Evolutionary conservation across 495 filamentous ascomycete genomes (phyloP), one percentile per base, ranked within the genome.

Genomic region (Penicillium bialowiezense): DNA sequence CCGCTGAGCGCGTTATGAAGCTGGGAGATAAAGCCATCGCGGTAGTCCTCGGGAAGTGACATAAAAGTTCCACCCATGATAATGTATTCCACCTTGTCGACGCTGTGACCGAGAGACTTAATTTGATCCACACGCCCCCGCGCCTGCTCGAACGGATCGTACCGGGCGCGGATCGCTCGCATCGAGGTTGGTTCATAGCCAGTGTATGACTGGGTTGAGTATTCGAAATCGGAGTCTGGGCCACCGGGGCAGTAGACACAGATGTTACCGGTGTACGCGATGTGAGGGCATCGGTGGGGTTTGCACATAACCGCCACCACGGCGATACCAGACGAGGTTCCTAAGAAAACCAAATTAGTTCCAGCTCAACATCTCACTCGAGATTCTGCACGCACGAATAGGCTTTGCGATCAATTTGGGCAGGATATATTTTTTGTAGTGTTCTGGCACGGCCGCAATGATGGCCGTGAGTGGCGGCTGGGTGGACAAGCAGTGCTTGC

Each of bases 241-340:
- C 93, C 93, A 53, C 93, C 93, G 17, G 93, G 93, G 65, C 93
- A 98, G 72, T 98, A 98, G 46, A 98, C 95, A 67, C 95, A 98
- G 50, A 98, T 97, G 60, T 97, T 98, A 60, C 93, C 93, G 2
- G 95, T 97, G 68, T 87, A 98, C 8, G 93, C 90, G 52, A 97
- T 98, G 63, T 98, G 93, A 23, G 93, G 93, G 62, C 93, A 98
- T 54, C 93, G 82, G 64, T 98, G 93, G 24, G 93, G 93, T 70
- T 97, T 98, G 78, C 93, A 97, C 93, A 98, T 97, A 44, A 98
- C 95, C 14, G 95, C 93, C 32, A 98, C 93, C 8, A 98, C 95
- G n/a, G 93, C 95, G 56, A 98, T 97, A 29, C 93, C 93, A 33
- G 92, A 96, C 5, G 92, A 93, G 10, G 90, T 95, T 62, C 87